A percentile compares a stretch with the other conserved stretches of the same genome.
These are phyloP conservation scores for Phytophthora syringae DNA, from an alignment of 352 stramenopile genomes.

Conservation along the genomic window DNA sequence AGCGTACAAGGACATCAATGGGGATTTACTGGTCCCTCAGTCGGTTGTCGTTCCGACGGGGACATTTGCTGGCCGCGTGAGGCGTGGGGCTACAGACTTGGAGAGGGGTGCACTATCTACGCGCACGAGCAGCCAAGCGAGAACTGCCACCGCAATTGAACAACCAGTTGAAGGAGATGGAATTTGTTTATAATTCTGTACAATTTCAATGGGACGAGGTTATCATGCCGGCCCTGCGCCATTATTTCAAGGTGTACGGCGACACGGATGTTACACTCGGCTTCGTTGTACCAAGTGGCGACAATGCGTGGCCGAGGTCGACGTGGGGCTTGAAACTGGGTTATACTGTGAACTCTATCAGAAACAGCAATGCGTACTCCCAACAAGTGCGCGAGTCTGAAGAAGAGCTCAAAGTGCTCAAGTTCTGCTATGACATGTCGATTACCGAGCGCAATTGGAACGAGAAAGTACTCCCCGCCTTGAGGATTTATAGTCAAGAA, in stretches of 20 bases:
- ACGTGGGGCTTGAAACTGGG: not conserved
- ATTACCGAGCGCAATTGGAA: not conserved
- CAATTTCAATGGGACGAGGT: not conserved
- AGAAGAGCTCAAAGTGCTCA: not conserved
- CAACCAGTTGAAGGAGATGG: not conserved
- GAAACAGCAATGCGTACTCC: not conserved
- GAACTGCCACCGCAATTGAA: not conserved
- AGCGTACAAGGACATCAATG: constrained; percentile 30
- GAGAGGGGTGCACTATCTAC: not conserved
- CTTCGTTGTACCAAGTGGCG: not conserved
- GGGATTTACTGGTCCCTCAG: constrained; percentile 30
- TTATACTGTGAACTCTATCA: no score
- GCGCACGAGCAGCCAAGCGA: not conserved
- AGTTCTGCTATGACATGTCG: not conserved
- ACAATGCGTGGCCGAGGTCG: not conserved
- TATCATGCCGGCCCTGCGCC: not conserved
- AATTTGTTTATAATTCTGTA: not conserved
- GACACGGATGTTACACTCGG: not conserved
- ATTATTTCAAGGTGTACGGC: not conserved
- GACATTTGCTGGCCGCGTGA: constrained; percentile 27
- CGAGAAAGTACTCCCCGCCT: not conserved
- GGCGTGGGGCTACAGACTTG: constrained; percentile 30
- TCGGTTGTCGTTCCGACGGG: constrained; percentile 34
- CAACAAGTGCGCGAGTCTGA: not conserved
- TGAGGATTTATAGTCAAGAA: not conserved